Base-by-base conservation (phyloP, 129 eudicot genomes). In the Ambrosia trifida region DNA sequence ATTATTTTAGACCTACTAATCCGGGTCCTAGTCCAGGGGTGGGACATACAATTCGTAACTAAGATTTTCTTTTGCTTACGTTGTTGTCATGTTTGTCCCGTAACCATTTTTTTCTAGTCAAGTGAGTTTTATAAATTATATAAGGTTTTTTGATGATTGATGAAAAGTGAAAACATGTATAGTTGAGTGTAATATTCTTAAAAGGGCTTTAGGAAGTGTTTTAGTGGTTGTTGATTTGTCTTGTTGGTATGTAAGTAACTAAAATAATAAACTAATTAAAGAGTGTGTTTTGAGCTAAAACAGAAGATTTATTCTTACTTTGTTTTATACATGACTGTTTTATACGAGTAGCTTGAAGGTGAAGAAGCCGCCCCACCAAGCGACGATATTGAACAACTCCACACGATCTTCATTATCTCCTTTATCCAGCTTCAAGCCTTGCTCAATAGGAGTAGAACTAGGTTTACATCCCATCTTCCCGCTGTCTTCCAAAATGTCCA, bases 1-100 rank as follows among this genome's bases (percentile, higher is more conserved):
- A 59, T 18, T 47, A 31, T 16, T 72, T 72, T 72, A 59, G 68
- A 59, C 76, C 68, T 72, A 43, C 76, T 58, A 1, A 56, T 3
- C 68, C 47, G 6, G 76, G 57, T 18, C 68, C 63, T 45, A 59
- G 68, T 41, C 68, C 68, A 0, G 76, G 68, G 44, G 68, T 8
- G 3, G 73, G 68, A 32, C 68, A 72, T 44, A 31, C 57, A 8
- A 43, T 72, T 24, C 68, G 11, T 72, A 72, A 43, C 28, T 59
- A 20, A 59, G 56, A 58, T 62, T 28, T 58, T 58, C 12, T 58
- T 28, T 72, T 51, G 12, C 57, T 52, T 69, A 19, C 5, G 13
- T 6, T 11, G 13, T 6, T 53, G 60, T 18, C 8, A 8, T 36
- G 4, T 35, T 35, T 16, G 4, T 18, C 11, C 6, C 0, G 30